Base-by-base conservation (phyloP, 108 stramenopile species). In the Nannochloropsis granulata region DNA sequence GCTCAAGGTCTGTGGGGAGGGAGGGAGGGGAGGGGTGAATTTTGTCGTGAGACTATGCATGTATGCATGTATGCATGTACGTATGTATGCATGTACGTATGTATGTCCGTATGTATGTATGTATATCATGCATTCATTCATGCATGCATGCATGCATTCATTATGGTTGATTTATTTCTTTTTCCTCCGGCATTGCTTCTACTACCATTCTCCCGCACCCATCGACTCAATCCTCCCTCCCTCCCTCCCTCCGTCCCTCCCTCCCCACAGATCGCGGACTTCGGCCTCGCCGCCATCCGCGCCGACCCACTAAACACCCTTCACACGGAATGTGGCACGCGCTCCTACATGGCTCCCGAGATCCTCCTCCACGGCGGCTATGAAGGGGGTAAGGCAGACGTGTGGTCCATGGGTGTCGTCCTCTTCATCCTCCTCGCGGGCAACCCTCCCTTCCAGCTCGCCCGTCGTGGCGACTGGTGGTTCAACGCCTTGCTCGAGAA, bases 401-500 rank as follows among this genome's bases (percentile, higher is more conserved):
- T 91, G 44, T 92, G 92, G 92, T 89, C 88, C 14, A 84, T 88
- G 16, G 92, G 92, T 23, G 92, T 92, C 43, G 90, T 92, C 19
- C 78, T 92, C 8, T 92, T 91, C 82, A 90, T 91, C 78, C 90
- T 92, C 90, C 44, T 91, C 16, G 85, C 89, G 24, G 92, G 92
- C 42, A 90, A 90, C 78, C 90, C 91, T 12, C 92, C 92, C 43
- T 91, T 92, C 45, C 88, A 91, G 81, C 43, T 85, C n/a, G 91
- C 91, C 34, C 44, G 43, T 2, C 79, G 79, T 19, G 81, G 78
- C 10, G 91, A 91, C 89, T 91, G 91, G 91, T 91, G 91, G 91
- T 91, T 90, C 83, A 43, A 83, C 43, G 83, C 83, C 25, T 83
- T 43, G 43, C 13, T 16, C 19, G 24, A n/a, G 16, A 83, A 83